phyloP scores from a whole-genome alignment of 2,329 filamentous ascomycete species.

The Blastomyces percursus region DNA sequence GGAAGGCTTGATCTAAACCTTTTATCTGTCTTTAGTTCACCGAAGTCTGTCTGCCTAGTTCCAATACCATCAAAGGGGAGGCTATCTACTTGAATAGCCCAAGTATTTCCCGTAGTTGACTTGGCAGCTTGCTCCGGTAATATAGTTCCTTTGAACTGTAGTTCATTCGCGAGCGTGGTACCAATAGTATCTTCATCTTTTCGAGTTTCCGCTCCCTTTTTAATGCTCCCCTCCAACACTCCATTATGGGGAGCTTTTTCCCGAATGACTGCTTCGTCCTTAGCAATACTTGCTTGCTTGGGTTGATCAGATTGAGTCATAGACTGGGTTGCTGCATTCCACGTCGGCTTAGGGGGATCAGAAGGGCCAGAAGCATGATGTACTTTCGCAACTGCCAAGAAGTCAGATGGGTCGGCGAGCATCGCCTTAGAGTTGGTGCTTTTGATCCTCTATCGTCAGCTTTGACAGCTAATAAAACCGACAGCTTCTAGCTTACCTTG shows the following conservation, averaged over 20 bases:
- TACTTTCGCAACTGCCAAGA: slow-evolving; percentile 13
- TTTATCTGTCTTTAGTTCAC: slow-evolving; percentile 11
- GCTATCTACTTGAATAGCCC: slow-evolving; percentile 12
- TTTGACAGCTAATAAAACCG: slow-evolving; percentile 1
- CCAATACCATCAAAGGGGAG: slow-evolving; percentile 8
- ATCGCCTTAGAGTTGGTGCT: slow-evolving; percentile 11
- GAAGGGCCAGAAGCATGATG: background rate
- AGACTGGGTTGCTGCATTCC: background rate
- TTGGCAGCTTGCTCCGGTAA: background rate
- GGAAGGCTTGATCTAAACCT: slow-evolving; percentile 17
- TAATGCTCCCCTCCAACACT: background rate
- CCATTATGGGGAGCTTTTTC: background rate
- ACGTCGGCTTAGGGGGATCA: background rate
- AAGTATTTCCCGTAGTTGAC: slow-evolving; percentile 1
- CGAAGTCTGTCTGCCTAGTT: slow-evolving; percentile 9
- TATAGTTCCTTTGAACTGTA: background rate
- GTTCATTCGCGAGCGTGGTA: background rate
- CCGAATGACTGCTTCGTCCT: background rate
- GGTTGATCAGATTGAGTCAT: background rate
- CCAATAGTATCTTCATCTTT: background rate
- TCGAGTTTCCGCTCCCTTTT: background rate
- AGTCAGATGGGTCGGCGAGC: slow-evolving; percentile 13
- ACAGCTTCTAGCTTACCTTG: slow-evolving; percentile 9
- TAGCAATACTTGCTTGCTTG: background rate
- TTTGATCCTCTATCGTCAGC: slow-evolving; percentile 7